Evolutionary conservation across 176 grass and related monocot genomes (phyloP), one percentile per base, ranked within the genome.

Genomic region (Oryza brachyantha): DNA sequence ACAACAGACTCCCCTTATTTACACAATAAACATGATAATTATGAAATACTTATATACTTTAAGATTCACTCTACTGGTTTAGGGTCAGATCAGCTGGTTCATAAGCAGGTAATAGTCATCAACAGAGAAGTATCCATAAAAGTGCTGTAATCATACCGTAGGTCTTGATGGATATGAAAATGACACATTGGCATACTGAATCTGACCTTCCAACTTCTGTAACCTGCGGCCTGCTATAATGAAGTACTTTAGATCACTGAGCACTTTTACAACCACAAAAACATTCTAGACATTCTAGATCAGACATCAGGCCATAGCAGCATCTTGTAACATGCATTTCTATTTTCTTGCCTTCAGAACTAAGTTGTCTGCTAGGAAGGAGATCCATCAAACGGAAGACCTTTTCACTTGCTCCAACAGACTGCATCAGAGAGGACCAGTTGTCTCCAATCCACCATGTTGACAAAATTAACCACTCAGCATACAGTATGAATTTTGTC

Each of bases 371-470:
- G 68, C 89, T 90, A 36, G 96, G 96, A 17, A 95, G 80, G 40
- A 95, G 92, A 93, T 99, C 92, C 92, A 95, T 95, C 86, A 95
- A 84, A 37, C 81, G 76, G 61, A 99, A 99, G 59, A 99, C 90
- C 72, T 99, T 99, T 95, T 95, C 96, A 61, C 96, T 99, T 84
- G 96, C 96, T 61, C 96, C 92, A 6, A 99, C 81, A 13, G 96
- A 95, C 45, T 95, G 96, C 96, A 95, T 99, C 63, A 99, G 66
- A 62, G 90, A 94, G n/a, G 96, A 95, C 92, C 90, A 99, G 75
- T 95, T 99, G 81, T 99, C 96, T 78, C 92, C 96, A 76, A 99
- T 92, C 90, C 88, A 99, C 96, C 96, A 99, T 61, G 92, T 93
- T 61, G 96, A 99, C 71, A 92, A 90, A 80, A 99, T 99, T 76